These are phyloP conservation scores for Retiboletus flavoniger DNA, from an alignment of 1,284 basidiomycete genomes.

Conservation along the genomic window DNA sequence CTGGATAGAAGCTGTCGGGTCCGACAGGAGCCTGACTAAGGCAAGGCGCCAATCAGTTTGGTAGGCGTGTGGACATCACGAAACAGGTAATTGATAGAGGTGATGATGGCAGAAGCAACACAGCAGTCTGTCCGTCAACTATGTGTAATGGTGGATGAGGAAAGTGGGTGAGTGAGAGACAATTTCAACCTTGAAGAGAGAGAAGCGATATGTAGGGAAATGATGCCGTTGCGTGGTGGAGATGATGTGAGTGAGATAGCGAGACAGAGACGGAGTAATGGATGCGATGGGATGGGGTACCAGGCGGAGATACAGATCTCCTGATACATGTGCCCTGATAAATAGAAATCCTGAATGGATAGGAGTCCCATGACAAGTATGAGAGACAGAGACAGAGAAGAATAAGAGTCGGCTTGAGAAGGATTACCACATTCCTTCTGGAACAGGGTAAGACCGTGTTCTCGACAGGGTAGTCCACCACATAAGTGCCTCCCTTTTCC, in stretches of 20 bases:
- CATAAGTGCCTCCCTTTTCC: slow-evolving; percentile 4
- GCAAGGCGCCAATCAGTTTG: slow-evolving; percentile 9
- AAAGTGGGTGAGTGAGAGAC: slow-evolving; percentile 12
- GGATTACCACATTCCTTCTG: slow-evolving; percentile 22
- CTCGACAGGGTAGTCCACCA: slow-evolving; percentile 24
- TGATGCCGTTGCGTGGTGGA: slow-evolving; percentile 30
- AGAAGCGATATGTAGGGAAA: slow-evolving; percentile 25
- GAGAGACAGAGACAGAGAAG: slow-evolving; percentile 19
- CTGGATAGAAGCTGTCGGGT: slow-evolving; percentile 22
- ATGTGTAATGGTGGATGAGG: slow-evolving; percentile 16
- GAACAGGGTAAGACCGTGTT: slow-evolving; percentile 22
- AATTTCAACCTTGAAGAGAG: slow-evolving; percentile 19
- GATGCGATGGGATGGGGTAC: slow-evolving; percentile 29
- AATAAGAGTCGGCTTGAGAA: slow-evolving; percentile 20
- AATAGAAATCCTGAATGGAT: slow-evolving; percentile 34
- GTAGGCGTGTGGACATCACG: slow-evolving; percentile 14
- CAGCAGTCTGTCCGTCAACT: slow-evolving; percentile 24
- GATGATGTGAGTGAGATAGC: slow-evolving; percentile 33
- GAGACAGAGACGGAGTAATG: slow-evolving; percentile 19
- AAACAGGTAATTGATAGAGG: slow-evolving; percentile 12
- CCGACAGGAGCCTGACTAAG: slow-evolving; percentile 18
- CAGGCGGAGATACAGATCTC: slow-evolving; percentile 23
- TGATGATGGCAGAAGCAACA: slow-evolving; percentile 16
- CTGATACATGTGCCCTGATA: slow-evolving; percentile 34
- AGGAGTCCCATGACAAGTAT: slow-evolving; percentile 30